Evolutionary conservation across 805 yeast species (phyloP).

Genomic region (Pichia rugopelliculosa): DNA sequence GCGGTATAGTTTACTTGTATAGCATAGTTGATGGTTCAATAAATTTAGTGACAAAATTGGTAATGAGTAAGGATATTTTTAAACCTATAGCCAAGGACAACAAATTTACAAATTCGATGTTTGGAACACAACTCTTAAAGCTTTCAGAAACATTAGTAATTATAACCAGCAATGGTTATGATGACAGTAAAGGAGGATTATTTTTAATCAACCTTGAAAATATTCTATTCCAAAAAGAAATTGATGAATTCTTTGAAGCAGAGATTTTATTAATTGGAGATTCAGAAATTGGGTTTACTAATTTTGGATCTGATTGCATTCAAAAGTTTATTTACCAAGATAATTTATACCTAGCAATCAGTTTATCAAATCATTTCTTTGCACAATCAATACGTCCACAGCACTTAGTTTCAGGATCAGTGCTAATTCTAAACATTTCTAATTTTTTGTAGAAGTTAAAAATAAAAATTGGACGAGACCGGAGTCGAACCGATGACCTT

Average conservation of each 20-base stretch:
- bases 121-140: slow-evolving; percentile 16
- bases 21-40: slow-evolving; percentile 1
- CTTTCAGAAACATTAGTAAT: slow-evolving; percentile 19
- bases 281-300: slow-evolving; percentile 29
- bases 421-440: not conserved
- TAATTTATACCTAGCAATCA: slow-evolving; percentile 27
- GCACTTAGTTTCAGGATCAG: not conserved
- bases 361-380: slow-evolving; percentile 24
- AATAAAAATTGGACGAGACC: slow-evolving; percentile 51
- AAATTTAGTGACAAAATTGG: slow-evolving; percentile 10
- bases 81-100: not conserved
- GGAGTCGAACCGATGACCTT: slow-evolving; percentile 77
- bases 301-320: slow-evolving; percentile 36
- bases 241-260: slow-evolving; percentile 2
- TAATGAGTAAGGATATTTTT: not conserved
- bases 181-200: slow-evolving; percentile 38
- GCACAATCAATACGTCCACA: not conserved
- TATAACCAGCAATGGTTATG: slow-evolving; percentile 30
- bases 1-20: slow-evolving; percentile 36
- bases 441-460: slow-evolving; percentile 19
- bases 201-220: slow-evolving; percentile 31
- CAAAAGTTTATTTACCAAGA: slow-evolving; percentile 20
- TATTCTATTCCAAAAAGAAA: slow-evolving; percentile 4
- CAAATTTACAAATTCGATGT: slow-evolving; percentile 11
- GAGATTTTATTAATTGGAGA: slow-evolving; percentile 19